These are phyloP conservation scores for Lenzites betulinus DNA, from an alignment of 768 basidiomycete species.

Conservation along the genomic window DNA sequence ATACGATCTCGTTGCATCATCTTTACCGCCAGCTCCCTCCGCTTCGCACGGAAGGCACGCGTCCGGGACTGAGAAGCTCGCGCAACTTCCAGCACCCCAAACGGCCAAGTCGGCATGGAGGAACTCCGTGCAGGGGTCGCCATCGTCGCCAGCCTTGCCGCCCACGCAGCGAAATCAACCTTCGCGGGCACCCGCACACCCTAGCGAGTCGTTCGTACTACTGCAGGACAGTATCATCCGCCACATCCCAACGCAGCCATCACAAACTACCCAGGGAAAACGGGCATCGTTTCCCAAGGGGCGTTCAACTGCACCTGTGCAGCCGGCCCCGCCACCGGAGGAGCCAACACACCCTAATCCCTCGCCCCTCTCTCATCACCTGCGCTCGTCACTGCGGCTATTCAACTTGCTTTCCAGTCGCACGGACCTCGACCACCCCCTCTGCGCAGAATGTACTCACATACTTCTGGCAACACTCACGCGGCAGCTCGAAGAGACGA, in stretches of 20 bases:
- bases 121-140: conserved; percentile 46
- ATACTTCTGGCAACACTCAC: conserved; percentile 74
- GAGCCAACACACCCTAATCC: conserved; percentile 61
- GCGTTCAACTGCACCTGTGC: conserved; percentile 30
- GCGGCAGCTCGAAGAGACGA: conserved; percentile 84
- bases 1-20: conserved; percentile 81
- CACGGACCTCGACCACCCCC: conserved; percentile 86
- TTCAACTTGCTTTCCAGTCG: conserved; percentile 77
- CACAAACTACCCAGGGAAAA: conserved; percentile 46
- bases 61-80: conserved; percentile 48
- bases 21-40: conserved; percentile 56
- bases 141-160: conserved; percentile 44
- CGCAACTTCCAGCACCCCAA: conserved; percentile 48
- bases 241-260: conserved; percentile 60
- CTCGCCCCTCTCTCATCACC: conserved; percentile 75
- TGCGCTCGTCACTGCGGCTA: conserved; percentile 72
- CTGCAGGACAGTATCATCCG: conserved; percentile 81
- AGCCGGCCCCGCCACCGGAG: conserved; percentile 33
- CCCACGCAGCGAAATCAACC: conserved; percentile 62
- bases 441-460: conserved; percentile 94
- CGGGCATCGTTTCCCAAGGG: conserved; percentile 43
- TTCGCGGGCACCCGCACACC: conserved; percentile 53
- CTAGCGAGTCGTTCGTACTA: conserved; percentile 90
- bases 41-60: conserved; percentile 40
- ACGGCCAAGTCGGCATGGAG: conserved; percentile 66